These are phyloP conservation scores for Galeopsis tetrahit DNA, from an alignment of 257 asterid species.

Conservation along the genomic window DNA sequence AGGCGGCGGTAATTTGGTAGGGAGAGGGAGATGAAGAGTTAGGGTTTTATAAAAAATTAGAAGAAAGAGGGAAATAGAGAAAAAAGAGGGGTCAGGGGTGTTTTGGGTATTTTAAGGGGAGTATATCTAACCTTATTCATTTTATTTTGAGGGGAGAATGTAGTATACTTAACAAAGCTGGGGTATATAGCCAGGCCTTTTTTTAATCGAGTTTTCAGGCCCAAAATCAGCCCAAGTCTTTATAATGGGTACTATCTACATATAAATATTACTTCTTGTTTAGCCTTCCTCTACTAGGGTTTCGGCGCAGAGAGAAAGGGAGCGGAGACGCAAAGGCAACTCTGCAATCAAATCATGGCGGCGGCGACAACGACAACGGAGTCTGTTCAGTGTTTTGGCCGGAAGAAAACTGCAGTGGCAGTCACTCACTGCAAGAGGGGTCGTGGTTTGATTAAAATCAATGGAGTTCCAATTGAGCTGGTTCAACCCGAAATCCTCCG, in stretches of 20 bases:
- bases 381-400: conserved; percentile 78
- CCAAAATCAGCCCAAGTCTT: background rate
- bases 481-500: conserved; percentile 83
- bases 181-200: too few relatives aligned
- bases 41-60: too few relatives aligned
- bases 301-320: conserved; percentile 23
- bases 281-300: conserved; percentile 21
- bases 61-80: too few relatives aligned
- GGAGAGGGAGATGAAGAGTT: too few relatives aligned
- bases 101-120: too few relatives aligned
- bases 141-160: too few relatives aligned
- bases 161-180: too few relatives aligned
- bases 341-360: conserved; percentile 49
- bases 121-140: too few relatives aligned
- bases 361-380: conserved; percentile 43
- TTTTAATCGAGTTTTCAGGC: background rate
- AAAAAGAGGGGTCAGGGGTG: too few relatives aligned
- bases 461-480: conserved; percentile 81
- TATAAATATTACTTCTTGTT: background rate
- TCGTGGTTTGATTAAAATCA: conserved; percentile 73
- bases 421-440: conserved; percentile 86
- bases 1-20: too few relatives aligned
- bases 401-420: conserved; percentile 83
- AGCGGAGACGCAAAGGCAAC: background rate
- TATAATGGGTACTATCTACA: background rate